Evolutionary conservation across 768 basidiomycete genomes (phyloP), one percentile per base, ranked within the genome.

Genomic region (Pulveroboletus sp.): DNA sequence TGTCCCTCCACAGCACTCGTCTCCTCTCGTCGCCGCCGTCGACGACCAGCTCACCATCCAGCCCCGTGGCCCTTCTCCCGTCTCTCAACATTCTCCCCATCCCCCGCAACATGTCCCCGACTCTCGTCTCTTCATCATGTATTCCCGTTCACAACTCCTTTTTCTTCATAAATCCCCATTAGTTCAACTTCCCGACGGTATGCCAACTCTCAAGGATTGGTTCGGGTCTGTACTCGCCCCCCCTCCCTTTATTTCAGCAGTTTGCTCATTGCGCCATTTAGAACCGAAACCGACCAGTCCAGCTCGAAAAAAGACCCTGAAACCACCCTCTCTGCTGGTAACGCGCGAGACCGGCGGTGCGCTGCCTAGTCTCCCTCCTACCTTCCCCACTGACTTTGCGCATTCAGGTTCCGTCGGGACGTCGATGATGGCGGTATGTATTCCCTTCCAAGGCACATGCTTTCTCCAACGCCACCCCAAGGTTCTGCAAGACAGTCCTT

Each of bases 161-260:
- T 66, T 69, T 46, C 77, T 93, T 19, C 76, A 80, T 55, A 79
- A 78, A 53, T 92, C 90, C n/a, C 85, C 87, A 20, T 71, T 92
- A 34, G 85, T 93, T 21, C 73, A 77, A 51, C 72, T 75, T 21
- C 90, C 91, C 6, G 63, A 72, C 43, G 80, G 80, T 55, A 91
- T 93, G 91, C 90, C 90, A 42, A 74, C 80, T 39, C 71, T 93
- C 43, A 90, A 84, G 71, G 81, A 85, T 39, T 93, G 90, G 90
- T 93, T 92, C 69, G 90, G 90, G 90, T 93, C 65, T 50, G 81
- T 72, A 33, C 45, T 50, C 20, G 40, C 44, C 33, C 45, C 25
- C 43, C 51, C 49, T 51, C 27, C 50, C 40, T 36, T 52, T 56
- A 45, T 25, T 23, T 27, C 35, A 17, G 6, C 40, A 37, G 5